Evolutionary conservation across 2,329 filamentous ascomycete species (phyloP).

Genomic region (Cercospora nicotianae): DNA sequence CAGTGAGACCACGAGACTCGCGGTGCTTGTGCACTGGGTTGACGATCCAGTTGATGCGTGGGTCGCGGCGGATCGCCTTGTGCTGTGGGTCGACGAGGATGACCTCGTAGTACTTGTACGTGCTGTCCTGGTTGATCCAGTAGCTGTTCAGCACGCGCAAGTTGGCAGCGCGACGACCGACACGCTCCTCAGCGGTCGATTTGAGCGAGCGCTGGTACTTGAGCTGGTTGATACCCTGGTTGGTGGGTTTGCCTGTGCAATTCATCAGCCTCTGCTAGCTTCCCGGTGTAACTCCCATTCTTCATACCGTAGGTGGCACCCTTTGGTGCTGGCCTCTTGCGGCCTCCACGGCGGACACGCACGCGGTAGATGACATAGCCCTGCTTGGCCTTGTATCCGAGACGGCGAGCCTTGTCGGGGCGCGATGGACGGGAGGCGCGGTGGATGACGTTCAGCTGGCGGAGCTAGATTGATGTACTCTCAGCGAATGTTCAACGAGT

Average conservation of each 20-base stretch:
- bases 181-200: conserved; percentile 98
- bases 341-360: conserved; percentile 96
- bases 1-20: conserved; percentile 93
- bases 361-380: conserved; percentile 99
- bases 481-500: conserved; percentile 99
- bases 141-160: conserved; percentile 99
- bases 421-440: conserved; percentile 96
- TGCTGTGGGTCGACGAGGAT: conserved; percentile 99
- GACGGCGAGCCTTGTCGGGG: conserved; percentile 99
- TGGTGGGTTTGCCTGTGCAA: conserved; percentile 92
- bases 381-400: conserved; percentile 99
- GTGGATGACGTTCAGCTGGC: conserved; percentile 99
- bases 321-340: conserved; percentile 95
- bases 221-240: conserved; percentile 99
- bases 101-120: conserved; percentile 99
- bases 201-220: conserved; percentile 99
- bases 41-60: conserved; percentile 99
- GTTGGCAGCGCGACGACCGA: conserved; percentile 98
- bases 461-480: conserved; percentile 99
- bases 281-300: neutral
- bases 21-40: conserved; percentile 99
- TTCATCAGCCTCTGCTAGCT: conserved; percentile 28
- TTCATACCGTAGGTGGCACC: conserved; percentile 95
- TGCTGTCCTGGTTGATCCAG: conserved; percentile 99
- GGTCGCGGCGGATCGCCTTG: conserved; percentile 99